phyloP scores from a whole-genome alignment of 306 rosid genomes.

The Pueraria montana region DNA sequence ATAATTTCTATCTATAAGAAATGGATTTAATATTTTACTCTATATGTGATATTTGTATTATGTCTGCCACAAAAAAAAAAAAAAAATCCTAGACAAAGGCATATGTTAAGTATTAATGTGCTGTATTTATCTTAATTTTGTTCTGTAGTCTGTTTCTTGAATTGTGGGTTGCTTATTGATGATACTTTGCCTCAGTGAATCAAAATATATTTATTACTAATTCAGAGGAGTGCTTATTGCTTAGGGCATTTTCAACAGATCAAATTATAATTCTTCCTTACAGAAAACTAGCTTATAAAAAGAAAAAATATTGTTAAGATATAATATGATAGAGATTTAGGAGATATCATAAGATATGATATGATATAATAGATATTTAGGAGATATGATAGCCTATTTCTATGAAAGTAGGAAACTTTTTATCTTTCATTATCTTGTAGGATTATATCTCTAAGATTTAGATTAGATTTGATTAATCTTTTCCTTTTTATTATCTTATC shows the following conservation, averaged over 20 bases:
- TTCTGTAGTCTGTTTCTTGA: constrained; percentile 35
- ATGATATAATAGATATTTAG: too few species aligned
- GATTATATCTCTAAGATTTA: too few species aligned
- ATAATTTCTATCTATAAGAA: background rate
- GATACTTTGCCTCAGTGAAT: constrained; percentile 20
- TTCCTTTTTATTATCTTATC: too few species aligned
- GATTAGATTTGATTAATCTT: too few species aligned
- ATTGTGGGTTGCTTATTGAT: constrained; percentile 23
- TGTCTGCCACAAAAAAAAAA: background rate
- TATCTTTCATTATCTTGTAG: too few species aligned
- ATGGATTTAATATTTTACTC: constrained; percentile 14
- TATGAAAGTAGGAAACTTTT: too few species aligned
- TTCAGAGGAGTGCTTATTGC: background rate
- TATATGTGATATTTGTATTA: background rate
- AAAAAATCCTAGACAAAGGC: background rate
- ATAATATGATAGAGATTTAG: too few species aligned
- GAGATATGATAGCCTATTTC: too few species aligned
- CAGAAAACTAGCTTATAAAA: background rate
- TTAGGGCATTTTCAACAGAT: constrained; percentile 2
- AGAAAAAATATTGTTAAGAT: too few species aligned
- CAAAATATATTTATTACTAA: constrained; percentile 13
- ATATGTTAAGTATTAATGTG: background rate
- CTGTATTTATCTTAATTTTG: constrained; percentile 21
- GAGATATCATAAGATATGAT: too few species aligned
- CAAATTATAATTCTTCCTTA: constrained; percentile 16